Conservation (phyloP, 768 basidiomycete species). For the Auricularia sp. region DNA sequence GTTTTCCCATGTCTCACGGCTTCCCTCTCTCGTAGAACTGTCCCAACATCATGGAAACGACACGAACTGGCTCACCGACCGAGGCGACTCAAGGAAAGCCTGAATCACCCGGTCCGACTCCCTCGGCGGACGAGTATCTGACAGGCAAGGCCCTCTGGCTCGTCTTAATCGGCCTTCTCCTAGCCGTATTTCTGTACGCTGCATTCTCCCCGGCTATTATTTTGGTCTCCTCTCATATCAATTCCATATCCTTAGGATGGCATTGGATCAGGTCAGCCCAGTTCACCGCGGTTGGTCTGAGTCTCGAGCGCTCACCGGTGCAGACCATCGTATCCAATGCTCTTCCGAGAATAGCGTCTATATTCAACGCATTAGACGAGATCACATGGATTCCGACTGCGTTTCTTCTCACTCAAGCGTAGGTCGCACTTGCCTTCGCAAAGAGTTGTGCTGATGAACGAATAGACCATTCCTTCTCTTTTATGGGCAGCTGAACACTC, state of each 20-base stretch:
- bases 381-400: slow-evolving; percentile 8
- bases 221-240: too few species aligned
- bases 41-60: too few species aligned
- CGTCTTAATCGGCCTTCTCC: background rate
- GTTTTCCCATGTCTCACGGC: too few species aligned
- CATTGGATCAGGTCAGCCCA: too few species aligned
- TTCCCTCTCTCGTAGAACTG: too few species aligned
- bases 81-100: too few species aligned
- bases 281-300: too few species aligned
- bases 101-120: too few species aligned
- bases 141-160: background rate
- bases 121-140: background rate
- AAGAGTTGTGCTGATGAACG: too few species aligned
- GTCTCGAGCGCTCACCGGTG: background rate
- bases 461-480: slow-evolving; percentile 16
- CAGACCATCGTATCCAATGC: slow-evolving; percentile 23
- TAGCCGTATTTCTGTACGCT: background rate
- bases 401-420: slow-evolving; percentile 7
- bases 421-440: too few species aligned
- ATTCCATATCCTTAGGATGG: too few species aligned
- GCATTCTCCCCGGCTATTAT: background rate
- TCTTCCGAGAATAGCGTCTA: slow-evolving; percentile 7
- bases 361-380: slow-evolving; percentile 7
- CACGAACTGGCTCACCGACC: too few species aligned
- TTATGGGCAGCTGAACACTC: slow-evolving; percentile 23